These are phyloP conservation scores for Tolypocladium paradoxum DNA, from an alignment of 2,329 filamentous ascomycete species.

Conservation along the genomic window DNA sequence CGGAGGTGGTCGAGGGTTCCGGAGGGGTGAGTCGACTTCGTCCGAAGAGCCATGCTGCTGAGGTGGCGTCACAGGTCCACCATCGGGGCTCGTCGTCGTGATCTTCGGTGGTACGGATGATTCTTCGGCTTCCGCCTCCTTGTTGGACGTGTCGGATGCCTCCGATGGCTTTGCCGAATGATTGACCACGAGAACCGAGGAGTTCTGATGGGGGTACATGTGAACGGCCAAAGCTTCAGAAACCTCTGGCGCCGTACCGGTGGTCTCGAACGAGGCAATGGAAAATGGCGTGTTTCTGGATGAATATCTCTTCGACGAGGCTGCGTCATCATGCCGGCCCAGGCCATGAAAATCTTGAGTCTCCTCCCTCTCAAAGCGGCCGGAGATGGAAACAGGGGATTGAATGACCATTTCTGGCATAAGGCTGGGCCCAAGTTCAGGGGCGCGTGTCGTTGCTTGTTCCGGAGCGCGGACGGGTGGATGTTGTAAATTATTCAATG, in stretches of 20 bases:
- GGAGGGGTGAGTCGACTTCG: constrained; percentile 49
- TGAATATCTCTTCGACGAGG: constrained; percentile 41
- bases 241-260: constrained; percentile 48
- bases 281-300: constrained; percentile 53
- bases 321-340: constrained; percentile 42
- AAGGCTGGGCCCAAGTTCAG: neutral
- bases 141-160: constrained; percentile 23
- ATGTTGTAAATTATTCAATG: constrained; percentile 34
- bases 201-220: constrained; percentile 55
- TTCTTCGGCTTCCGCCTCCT: constrained; percentile 10
- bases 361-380: constrained; percentile 22
- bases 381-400: constrained; percentile 1
- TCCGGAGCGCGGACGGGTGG: constrained; percentile 6
- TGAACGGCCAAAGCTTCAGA: constrained; percentile 52
- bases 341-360: constrained; percentile 25
- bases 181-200: constrained; percentile 49
- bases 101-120: constrained; percentile 23
- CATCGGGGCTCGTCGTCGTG: constrained; percentile 27
- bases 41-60: constrained; percentile 37
- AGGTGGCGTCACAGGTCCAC: constrained; percentile 39
- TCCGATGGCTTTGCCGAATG: constrained; percentile 41
- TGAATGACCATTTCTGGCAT: neutral
- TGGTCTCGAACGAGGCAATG: constrained; percentile 49
- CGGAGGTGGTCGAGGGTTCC: constrained; percentile 51
- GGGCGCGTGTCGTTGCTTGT: neutral